Conservation (phyloP, 306 rosid genomes). For the Geum urbanum region DNA sequence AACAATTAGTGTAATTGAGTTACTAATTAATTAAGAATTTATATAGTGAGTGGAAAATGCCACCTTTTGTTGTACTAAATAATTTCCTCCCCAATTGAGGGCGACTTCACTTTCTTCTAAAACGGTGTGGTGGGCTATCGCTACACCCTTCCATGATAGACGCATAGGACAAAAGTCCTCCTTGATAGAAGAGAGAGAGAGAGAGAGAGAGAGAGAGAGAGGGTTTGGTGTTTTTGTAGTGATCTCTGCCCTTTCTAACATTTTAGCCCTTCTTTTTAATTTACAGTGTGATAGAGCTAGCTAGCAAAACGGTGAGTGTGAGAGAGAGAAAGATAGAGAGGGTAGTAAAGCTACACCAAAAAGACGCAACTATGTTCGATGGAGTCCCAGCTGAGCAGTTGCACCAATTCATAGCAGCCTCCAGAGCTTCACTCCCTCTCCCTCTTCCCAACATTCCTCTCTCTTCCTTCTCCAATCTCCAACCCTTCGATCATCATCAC, state of each 20-base stretch:
- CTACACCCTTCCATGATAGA: constrained; percentile 48
- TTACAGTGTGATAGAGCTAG: constrained; percentile 38
- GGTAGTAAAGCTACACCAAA: constrained; percentile 20
- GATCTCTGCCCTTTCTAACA: constrained; percentile 34
- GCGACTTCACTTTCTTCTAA: constrained; percentile 76
- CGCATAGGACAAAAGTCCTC: constrained; percentile 1
- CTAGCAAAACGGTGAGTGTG: not conserved
- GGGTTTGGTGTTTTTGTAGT: constrained; percentile 37
- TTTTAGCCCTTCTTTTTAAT: constrained; percentile 31
- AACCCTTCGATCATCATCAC: constrained; percentile 20
- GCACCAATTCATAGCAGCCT: constrained; percentile 80
- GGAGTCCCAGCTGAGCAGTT: constrained; percentile 83
- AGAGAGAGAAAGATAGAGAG: constrained; percentile 27
- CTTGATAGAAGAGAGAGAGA: constrained; percentile 35
- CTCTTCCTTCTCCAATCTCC: constrained; percentile 32
- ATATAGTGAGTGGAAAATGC: not conserved
- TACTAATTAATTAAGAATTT: not conserved
- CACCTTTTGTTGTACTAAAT: constrained; percentile 7
- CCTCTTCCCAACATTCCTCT: constrained; percentile 55
- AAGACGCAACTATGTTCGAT: constrained; percentile 66
- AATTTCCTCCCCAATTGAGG: constrained; percentile 31
- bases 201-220: constrained; percentile 29
- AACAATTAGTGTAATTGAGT: not conserved
- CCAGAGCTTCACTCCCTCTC: constrained; percentile 45
- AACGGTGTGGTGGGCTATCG: constrained; percentile 70